These are phyloP conservation scores for Lactarius akahatsu DNA, from an alignment of 768 basidiomycete species.

Conservation along the genomic window DNA sequence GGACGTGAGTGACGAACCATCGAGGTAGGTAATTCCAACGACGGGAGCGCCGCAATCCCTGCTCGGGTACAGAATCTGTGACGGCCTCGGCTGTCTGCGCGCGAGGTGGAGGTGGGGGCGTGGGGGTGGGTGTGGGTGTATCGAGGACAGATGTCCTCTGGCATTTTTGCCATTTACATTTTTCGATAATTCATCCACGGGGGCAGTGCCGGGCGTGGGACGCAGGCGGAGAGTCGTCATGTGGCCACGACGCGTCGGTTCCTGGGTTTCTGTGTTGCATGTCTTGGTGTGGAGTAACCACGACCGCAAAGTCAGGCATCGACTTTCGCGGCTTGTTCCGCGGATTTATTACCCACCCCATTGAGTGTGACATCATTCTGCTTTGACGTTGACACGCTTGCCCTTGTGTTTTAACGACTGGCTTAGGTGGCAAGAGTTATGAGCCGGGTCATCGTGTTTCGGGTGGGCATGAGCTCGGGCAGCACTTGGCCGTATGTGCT, in stretches of 20 bases:
- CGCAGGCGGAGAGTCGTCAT: not conserved
- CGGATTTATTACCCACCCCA: not conserved
- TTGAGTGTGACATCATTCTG: not conserved
- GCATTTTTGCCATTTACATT: not conserved
- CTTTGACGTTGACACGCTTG: not conserved
- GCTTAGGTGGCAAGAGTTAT: not conserved
- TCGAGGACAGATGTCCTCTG: not conserved
- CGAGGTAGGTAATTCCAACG: not conserved
- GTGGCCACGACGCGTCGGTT: not conserved
- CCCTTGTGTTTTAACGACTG: not conserved
- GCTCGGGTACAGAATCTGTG: not conserved
- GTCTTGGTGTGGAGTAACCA: slow-evolving; percentile 11
- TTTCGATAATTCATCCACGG: not conserved
- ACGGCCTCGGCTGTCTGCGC: not conserved
- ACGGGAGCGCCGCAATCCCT: slow-evolving; percentile 9
- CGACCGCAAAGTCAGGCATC: slow-evolving; percentile 14
- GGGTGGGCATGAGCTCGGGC: not conserved
- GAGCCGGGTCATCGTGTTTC: not conserved
- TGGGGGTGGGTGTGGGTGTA: not conserved
- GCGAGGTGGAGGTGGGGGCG: not conserved
- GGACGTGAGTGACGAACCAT: not conserved
- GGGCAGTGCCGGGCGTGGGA: no score
- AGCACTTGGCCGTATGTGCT: slow-evolving; percentile 5
- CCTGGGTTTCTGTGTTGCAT: not conserved
- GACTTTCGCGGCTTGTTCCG: not conserved